Evolutionary conservation across 140 eudicot genomes (phyloP).

Genomic region (Stevia rebaudiana): DNA sequence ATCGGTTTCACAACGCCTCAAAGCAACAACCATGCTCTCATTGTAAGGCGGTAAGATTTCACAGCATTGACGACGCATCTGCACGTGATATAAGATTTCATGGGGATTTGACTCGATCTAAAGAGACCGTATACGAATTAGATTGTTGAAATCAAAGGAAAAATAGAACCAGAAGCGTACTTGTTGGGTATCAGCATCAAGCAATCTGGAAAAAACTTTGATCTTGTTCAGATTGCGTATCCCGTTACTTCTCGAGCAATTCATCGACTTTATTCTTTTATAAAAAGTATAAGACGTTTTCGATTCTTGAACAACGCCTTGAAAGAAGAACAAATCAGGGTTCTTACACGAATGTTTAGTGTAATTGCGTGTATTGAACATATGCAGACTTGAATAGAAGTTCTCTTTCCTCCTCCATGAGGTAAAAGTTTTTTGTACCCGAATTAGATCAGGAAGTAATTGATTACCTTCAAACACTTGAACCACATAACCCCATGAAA

Average conservation of each 20-base stretch:
- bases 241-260: conserved; percentile 38
- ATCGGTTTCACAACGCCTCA: conserved; percentile 46
- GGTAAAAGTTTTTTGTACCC: conserved; percentile 45
- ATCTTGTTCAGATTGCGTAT: conserved; percentile 30
- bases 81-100: not conserved
- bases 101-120: too few species aligned
- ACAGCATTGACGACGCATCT: conserved; percentile 79
- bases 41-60: conserved; percentile 36
- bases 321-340: conserved; percentile 51
- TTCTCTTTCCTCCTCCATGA: conserved; percentile 70
- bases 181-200: conserved; percentile 37
- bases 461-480: conserved; percentile 70
- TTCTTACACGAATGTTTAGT: conserved; percentile 41
- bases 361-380: conserved; percentile 54
- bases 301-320: conserved; percentile 28
- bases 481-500: conserved; percentile 82
- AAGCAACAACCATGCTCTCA: conserved; percentile 40
- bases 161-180: conserved; percentile 26
- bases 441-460: conserved; percentile 60
- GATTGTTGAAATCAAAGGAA: not conserved
- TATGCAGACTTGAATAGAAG: conserved; percentile 42
- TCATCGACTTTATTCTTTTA: conserved; percentile 19
- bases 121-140: not conserved
- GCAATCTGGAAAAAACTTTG: conserved; percentile 43
- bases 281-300: conserved; percentile 35